Evolutionary conservation across 805 yeast species (phyloP), one percentile per base, ranked within the genome.

Genomic region (Peterozyma toletana): DNA sequence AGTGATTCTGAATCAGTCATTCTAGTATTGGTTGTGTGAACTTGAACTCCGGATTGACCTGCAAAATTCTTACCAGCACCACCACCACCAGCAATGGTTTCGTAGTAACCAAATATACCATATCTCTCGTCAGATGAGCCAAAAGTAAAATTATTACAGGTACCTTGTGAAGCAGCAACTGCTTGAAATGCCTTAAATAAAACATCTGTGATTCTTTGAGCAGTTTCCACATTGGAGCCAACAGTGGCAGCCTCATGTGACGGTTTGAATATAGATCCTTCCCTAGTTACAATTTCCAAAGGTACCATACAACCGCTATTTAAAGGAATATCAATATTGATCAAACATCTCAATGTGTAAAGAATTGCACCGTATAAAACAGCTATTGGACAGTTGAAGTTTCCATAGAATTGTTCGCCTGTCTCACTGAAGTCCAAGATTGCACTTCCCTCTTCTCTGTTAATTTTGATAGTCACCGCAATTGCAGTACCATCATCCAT

Each of bases 91-190:
- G 96, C 93, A 48, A 90, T 88, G 0, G 97, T 90, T 58, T 89
- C 96, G 59, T 89, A 89, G 60, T 89, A 89, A 0, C 96, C 96
- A 60, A 87, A 88, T 0, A 90, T 67, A 63, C 70, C 57, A 51
- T 73, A 53, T 43, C 61, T 66, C 46, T 75, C 73, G 39, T 88
- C 91, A 48, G 82, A 86, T 27, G 75, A 77, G 18, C 97, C 97
- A 67, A 90, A 91, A 0, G 96, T 90, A 53, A 91, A 78, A 63
- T 91, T 93, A 63, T 93, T 91, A 62, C 96, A 87, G 47, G 93
- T 89, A 37, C 97, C 96, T 64, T 91, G 98, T 1, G 97, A 89
- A 51, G 89, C 96, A 2, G 97, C 97, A 68, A 88, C 84, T 4
- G 89, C 88, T 48, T 77, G 73, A 60, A 93, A 89, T 0, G 98